These are phyloP conservation scores for Cerioporus squamosus DNA, from an alignment of 1,284 basidiomycete species.

Conservation along the genomic window DNA sequence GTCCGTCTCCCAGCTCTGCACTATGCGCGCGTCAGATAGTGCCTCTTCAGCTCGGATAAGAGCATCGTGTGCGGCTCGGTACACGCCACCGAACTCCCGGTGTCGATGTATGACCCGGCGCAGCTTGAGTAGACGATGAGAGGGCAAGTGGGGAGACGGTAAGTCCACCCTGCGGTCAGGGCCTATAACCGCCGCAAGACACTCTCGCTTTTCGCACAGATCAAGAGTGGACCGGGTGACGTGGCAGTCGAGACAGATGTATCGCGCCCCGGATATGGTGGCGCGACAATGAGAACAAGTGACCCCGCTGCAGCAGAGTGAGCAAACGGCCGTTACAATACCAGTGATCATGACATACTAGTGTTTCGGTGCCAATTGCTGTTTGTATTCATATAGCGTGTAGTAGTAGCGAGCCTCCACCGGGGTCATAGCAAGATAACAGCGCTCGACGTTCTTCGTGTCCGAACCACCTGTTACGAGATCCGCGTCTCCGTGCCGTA, in stretches of 20 bases:
- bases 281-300: conserved; percentile 28
- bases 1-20: background rate
- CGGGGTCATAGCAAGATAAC: conserved; percentile 17
- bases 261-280: conserved; percentile 25
- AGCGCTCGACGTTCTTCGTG: conserved; percentile 1
- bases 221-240: conserved; percentile 23
- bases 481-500: conserved; percentile 1
- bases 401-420: conserved; percentile 15
- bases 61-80: conserved; percentile 21
- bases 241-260: conserved; percentile 33
- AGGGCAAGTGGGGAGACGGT: conserved; percentile 15
- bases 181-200: conserved; percentile 16
- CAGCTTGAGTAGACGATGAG: conserved; percentile 24
- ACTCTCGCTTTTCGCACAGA: conserved; percentile 28
- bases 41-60: conserved; percentile 20
- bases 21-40: conserved; percentile 7
- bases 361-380: conserved; percentile 23
- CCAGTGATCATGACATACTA: conserved; percentile 17
- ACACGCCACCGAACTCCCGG: conserved; percentile 19
- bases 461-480: background rate
- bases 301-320: conserved; percentile 18
- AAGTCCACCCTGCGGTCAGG: conserved; percentile 19
- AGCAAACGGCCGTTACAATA: background rate
- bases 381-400: conserved; percentile 19
- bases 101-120: conserved; percentile 20